Evolutionary conservation across 2,329 filamentous ascomycete species (phyloP), one percentile per base, ranked within the genome.

Genomic region (Cytospora leucostoma): DNA sequence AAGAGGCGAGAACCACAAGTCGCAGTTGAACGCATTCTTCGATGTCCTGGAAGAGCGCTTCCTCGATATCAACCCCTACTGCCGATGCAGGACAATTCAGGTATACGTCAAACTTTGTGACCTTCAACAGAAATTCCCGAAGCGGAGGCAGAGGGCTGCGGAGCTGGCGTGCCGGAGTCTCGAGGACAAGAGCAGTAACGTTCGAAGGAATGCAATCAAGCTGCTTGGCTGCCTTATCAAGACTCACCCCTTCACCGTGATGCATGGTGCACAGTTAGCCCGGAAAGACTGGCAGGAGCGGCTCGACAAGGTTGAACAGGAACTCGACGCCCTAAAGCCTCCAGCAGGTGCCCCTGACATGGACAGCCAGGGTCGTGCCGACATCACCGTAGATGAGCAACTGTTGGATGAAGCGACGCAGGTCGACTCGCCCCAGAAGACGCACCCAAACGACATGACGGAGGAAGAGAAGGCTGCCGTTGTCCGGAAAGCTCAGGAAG

Each of bases 141-240:
- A 97, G 77, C 85, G 93, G 61, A 84, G 95, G 65, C 93, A 97
- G 74, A 90, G 85, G 72, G 94, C 90, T 4, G 91, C 94, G 1
- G 92, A 97, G 73, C 81, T 97, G 33, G 93, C 95, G 1, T 88
- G 91, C 62, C 86, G 91, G 69, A 98, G 94, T 74, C 81, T 99
- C 3, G 92, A 97, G 75, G 96, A 99, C 78, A 98, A 96, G 82
- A 98, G 94, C 78, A 99, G 95, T 76, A 96, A 98, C 71, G 95
- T 99, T 37, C 86, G 95, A 66, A 86, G 93, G 64, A 98, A 98
- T 74, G 93, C 95, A 2, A 95, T 99, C 74, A 98, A 97, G 76
- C 80, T 99, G 7, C 82, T 99, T 1, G 91, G 89, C 7, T 90
- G 90, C 51, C 81, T 99, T 7, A 92, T 99, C 70, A 92, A 93